Conservation (phyloP, 208 protist species). For the Trypanosoma melophagium region DNA sequence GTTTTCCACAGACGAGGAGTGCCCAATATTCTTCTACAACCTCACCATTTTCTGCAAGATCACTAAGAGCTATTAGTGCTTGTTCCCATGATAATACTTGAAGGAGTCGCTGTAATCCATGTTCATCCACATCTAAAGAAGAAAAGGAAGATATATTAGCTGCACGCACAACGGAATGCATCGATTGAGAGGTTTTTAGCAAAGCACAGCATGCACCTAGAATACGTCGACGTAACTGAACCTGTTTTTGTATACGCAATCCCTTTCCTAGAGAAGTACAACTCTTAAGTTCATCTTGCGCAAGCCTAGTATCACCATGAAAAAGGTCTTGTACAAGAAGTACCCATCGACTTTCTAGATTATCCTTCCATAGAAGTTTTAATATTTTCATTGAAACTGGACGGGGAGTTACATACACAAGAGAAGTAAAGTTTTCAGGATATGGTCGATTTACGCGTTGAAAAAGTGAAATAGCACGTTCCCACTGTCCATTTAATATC, state of each 20-base stretch:
- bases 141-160: conserved; percentile 30
- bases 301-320: conserved; percentile 33
- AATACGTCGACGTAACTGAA: conserved; percentile 30
- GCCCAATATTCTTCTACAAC: conserved; percentile 60
- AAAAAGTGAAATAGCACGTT: conserved; percentile 22
- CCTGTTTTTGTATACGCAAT: not conserved
- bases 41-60: conserved; percentile 9
- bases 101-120: conserved; percentile 70
- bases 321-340: conserved; percentile 43
- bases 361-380: conserved; percentile 27
- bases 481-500: conserved; percentile 22
- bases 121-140: conserved; percentile 58
- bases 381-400: conserved; percentile 11
- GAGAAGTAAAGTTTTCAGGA: conserved; percentile 22
- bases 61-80: conserved; percentile 31
- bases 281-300: conserved; percentile 18
- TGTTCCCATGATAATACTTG: conserved; percentile 39
- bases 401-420: conserved; percentile 23
- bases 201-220: conserved; percentile 61
- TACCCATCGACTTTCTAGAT: conserved; percentile 14
- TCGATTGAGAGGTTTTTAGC: conserved; percentile 37
- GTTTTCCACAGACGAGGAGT: conserved; percentile 19
- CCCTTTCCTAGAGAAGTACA: not conserved
- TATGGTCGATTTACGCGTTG: conserved; percentile 8
- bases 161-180: conserved; percentile 45